Percentiles rank a stretch among this genome's conserved stretches.
phyloP scores from a whole-genome alignment of 2,329 filamentous ascomycete genomes.

The Fusarium albosuccineum region DNA sequence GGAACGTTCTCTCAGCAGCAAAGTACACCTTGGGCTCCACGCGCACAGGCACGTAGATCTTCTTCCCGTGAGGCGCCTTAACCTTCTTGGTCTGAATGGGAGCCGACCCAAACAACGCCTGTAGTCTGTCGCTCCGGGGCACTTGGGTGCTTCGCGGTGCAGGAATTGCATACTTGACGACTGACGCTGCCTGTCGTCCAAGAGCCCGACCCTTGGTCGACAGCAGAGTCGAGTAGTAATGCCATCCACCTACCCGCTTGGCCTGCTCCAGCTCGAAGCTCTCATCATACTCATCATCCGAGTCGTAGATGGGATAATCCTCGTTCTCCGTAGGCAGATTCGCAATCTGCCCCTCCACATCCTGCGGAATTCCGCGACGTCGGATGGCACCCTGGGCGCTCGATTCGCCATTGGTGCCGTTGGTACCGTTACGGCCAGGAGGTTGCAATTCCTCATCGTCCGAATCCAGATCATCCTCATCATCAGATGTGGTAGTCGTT shows the following conservation, averaged over 20 bases:
- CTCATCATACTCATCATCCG: conserved; percentile 80
- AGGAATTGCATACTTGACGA: conserved; percentile 66
- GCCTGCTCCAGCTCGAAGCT: conserved; percentile 83
- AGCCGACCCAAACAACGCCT: conserved; percentile 66
- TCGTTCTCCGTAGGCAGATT: conserved; percentile 71
- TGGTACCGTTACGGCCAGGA: conserved; percentile 24
- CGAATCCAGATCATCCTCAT: conserved; percentile 78
- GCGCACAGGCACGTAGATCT: conserved; percentile 94
- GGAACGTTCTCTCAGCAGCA: conserved; percentile 93
- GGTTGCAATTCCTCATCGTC: conserved; percentile 68
- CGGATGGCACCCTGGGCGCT: conserved; percentile 52
- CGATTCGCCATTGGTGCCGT: conserved; percentile 51
- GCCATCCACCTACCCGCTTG: conserved; percentile 79
- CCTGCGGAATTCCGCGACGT: conserved; percentile 62
- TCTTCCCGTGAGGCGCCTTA: conserved; percentile 84
- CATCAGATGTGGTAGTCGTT: conserved; percentile 81
- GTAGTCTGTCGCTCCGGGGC: conserved; percentile 67
- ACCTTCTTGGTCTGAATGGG: conserved; percentile 71
- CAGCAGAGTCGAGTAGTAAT: conserved; percentile 75
- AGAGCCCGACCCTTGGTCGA: conserved; percentile 59
- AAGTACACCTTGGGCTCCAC: conserved; percentile 99
- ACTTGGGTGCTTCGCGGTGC: conserved; percentile 68
- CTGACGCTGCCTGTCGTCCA: conserved; percentile 57
- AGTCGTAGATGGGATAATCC: conserved; percentile 91
- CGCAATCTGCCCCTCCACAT: conserved; percentile 87